phyloP scores from a whole-genome alignment of 2,329 filamentous ascomycete genomes.

The Exophiala bonariae region DNA sequence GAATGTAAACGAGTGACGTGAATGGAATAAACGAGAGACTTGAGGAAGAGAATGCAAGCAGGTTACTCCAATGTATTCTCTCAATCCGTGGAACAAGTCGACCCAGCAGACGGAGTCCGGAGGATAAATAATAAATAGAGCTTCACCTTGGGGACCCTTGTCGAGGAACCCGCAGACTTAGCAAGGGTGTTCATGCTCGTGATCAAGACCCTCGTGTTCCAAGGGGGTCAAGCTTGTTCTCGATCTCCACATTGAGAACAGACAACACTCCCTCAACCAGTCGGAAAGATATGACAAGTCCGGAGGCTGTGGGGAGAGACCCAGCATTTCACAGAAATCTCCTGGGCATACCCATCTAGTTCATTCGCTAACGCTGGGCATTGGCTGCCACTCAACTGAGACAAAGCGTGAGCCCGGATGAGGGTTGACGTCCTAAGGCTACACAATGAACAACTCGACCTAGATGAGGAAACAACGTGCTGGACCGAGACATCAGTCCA shows the following conservation, averaged over 20 bases:
- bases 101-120: constrained; percentile 53
- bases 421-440: not conserved
- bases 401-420: not conserved
- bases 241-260: too few relatives aligned
- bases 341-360: not conserved
- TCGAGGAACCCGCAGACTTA: not conserved
- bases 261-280: not conserved
- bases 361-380: not conserved
- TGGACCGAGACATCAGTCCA: not conserved
- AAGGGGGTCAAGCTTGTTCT: too few relatives aligned
- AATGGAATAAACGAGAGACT: constrained; percentile 71
- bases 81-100: constrained; percentile 63
- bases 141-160: not conserved
- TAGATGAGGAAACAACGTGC: too few relatives aligned
- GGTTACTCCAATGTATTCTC: constrained; percentile 68
- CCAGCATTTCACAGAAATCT: constrained; percentile 1
- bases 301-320: constrained; percentile 11
- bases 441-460: not conserved
- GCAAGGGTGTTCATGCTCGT: not conserved
- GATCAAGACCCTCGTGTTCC: too few relatives aligned
- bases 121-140: constrained; percentile 4
- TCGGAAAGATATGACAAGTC: constrained; percentile 8
- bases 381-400: constrained; percentile 5
- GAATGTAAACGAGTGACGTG: constrained; percentile 84
- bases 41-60: constrained; percentile 65